Conservation (phyloP, 2,329 filamentous ascomycete genomes). For the Aspergillus aculeatus region DNA sequence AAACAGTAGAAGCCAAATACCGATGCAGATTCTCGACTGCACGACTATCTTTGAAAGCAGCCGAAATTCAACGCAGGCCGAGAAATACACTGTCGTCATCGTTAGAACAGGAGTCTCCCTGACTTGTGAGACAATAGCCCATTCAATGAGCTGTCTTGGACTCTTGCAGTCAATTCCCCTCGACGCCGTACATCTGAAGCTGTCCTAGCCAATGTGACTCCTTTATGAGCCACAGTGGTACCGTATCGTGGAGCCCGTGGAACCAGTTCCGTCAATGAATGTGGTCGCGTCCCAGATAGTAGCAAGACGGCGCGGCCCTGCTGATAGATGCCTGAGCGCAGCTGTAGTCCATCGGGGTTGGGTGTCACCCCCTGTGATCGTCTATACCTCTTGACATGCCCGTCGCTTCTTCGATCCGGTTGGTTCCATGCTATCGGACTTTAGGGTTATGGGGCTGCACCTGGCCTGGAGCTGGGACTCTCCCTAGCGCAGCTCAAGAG, state of each 20-base stretch:
- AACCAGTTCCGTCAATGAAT: slow-evolving; percentile 19
- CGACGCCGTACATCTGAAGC: not conserved
- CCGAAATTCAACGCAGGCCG: not conserved
- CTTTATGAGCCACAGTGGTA: slow-evolving; percentile 22
- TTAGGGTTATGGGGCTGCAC: not conserved
- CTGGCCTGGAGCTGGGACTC: not conserved
- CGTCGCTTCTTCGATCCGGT: slow-evolving; percentile 8
- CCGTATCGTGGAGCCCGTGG: slow-evolving; percentile 24
- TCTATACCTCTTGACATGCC: slow-evolving; percentile 4
- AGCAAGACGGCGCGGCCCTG: not conserved
- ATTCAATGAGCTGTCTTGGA: not conserved
- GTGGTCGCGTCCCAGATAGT: slow-evolving; percentile 17
- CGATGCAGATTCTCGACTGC: not conserved
- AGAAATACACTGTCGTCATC: not conserved
- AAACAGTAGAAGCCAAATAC: not conserved
- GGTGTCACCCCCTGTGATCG: slow-evolving; percentile 13
- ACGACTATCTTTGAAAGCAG: not conserved
- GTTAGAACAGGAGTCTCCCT: not conserved
- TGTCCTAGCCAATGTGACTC: slow-evolving; percentile 8
- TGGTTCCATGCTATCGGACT: slow-evolving; percentile 3
- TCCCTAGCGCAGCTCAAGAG: not conserved
- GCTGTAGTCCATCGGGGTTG: slow-evolving; percentile 14
- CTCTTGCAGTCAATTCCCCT: not conserved
- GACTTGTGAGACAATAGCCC: not conserved
- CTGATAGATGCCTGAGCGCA: slow-evolving; percentile 11